Percentiles rank a stretch among this genome's conserved stretches.
phyloP scores from a whole-genome alignment of 345 rosid species.

The Gossypium rotundifolium region DNA sequence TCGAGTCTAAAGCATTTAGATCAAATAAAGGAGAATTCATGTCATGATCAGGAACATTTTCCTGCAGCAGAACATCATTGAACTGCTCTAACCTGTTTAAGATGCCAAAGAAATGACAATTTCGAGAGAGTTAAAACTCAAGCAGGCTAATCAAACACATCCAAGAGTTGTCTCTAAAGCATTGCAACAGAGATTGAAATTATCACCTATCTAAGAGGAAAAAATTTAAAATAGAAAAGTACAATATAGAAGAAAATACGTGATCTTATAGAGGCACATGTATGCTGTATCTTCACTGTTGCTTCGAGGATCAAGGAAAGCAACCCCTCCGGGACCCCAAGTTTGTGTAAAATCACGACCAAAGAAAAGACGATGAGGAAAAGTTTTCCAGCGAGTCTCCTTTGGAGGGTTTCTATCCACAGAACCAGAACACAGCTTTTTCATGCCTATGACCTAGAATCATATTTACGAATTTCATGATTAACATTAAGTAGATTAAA shows the following conservation, averaged over 20 bases:
- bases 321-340: slow-evolving; percentile 91
- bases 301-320: slow-evolving; percentile 65
- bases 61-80: slow-evolving; percentile 78
- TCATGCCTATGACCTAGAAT: slow-evolving; percentile 70
- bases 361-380: slow-evolving; percentile 73
- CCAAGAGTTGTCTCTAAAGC: background rate
- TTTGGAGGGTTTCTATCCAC: slow-evolving; percentile 65
- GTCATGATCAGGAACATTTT: slow-evolving; percentile 37
- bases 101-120: background rate
- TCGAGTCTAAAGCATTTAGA: slow-evolving; percentile 36
- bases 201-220: background rate
- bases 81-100: slow-evolving; percentile 80
- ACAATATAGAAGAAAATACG: slow-evolving; percentile 38
- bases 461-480: background rate
- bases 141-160: background rate
- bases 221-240: background rate
- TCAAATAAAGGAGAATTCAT: slow-evolving; percentile 45
- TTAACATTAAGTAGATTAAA: background rate
- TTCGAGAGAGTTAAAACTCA: background rate
- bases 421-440: slow-evolving; percentile 59
- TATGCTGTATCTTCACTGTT: slow-evolving; percentile 36
- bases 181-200: background rate
- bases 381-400: slow-evolving; percentile 63
- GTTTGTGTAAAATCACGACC: slow-evolving; percentile 51
- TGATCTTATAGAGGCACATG: slow-evolving; percentile 70